Conservation (phyloP, 495 filamentous ascomycete genomes). For the Tuber aestivum region DNA sequence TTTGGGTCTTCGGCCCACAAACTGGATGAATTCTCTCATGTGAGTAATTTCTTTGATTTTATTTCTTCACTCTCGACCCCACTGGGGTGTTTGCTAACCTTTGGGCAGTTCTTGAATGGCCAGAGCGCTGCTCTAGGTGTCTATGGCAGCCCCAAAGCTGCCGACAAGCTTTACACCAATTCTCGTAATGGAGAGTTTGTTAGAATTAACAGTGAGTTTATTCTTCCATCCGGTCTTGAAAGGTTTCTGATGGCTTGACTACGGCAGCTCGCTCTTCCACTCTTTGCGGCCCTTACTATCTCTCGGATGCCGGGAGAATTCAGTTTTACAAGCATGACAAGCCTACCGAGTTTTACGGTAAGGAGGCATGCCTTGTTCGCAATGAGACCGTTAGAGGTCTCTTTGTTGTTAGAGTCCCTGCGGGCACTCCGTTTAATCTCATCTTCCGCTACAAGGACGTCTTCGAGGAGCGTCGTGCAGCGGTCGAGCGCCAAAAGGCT, state of each 20-base stretch:
- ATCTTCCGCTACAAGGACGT: conserved; percentile 7
- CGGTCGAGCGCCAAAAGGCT: conserved; percentile 12
- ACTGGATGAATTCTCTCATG: not conserved
- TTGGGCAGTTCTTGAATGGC: not conserved
- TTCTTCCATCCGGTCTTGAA: not conserved
- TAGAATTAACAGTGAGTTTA: conserved; percentile 21
- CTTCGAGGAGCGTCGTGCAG: conserved; percentile 13
- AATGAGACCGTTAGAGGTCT: conserved; percentile 21
- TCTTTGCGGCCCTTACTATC: conserved; percentile 10
- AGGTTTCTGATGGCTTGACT: not conserved
- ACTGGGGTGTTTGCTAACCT: not conserved
- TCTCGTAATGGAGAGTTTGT: not conserved
- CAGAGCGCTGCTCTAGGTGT: not conserved
- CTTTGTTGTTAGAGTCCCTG: conserved; percentile 33
- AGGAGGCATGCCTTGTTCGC: conserved; percentile 31
- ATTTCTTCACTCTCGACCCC: not conserved
- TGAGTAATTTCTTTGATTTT: not conserved
- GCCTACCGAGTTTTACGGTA: conserved; percentile 33
- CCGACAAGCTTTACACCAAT: not conserved
- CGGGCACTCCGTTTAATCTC: conserved; percentile 1
- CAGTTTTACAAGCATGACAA: conserved; percentile 35
- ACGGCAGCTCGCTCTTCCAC: conserved; percentile 2
- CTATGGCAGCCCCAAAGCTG: not conserved
- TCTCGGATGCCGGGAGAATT: conserved; percentile 30
- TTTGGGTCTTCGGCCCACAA: not conserved